Conservation (phyloP, 2,329 filamentous ascomycete species). For the Penicillium olsonii region DNA sequence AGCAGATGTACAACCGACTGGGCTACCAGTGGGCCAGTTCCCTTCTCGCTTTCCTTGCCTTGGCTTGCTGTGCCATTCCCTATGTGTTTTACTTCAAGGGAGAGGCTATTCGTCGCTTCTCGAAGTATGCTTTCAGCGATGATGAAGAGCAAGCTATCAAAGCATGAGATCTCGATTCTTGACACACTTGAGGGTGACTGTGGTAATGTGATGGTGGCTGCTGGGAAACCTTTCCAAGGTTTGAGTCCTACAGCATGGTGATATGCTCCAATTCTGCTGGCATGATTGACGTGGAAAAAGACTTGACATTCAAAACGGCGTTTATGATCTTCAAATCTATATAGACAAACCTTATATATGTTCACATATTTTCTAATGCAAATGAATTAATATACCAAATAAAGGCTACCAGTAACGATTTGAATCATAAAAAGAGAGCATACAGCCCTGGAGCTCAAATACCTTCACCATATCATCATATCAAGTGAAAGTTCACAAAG, state of each 20-base stretch:
- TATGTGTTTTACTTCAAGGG: conserved; percentile 81
- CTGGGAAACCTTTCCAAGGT: background rate
- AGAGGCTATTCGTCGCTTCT: conserved; percentile 66
- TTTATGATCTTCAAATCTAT: conserved; percentile 3
- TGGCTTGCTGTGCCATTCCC: conserved; percentile 80
- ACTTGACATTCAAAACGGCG: conserved; percentile 1
- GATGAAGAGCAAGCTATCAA: conserved; percentile 50
- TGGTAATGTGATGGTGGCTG: background rate
- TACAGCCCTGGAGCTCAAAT: too few species aligned
- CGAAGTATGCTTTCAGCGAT: conserved; percentile 70
- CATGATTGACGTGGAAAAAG: conserved; percentile 9
- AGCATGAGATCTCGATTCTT: conserved; percentile 10
- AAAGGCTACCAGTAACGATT: too few species aligned
- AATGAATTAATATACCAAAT: background rate
- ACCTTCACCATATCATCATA: too few species aligned
- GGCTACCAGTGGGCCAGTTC: conserved; percentile 75
- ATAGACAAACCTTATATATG: background rate
- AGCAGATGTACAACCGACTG: conserved; percentile 75
- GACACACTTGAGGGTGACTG: background rate
- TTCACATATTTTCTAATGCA: background rate
- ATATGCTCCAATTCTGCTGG: background rate
- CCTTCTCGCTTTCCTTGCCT: conserved; percentile 70
- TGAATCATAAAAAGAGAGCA: too few species aligned
- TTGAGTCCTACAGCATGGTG: background rate
- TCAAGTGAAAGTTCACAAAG: too few species aligned